phyloP scores from a whole-genome alignment of 306 rosid species.

The Herpetospermum pedunculosum region DNA sequence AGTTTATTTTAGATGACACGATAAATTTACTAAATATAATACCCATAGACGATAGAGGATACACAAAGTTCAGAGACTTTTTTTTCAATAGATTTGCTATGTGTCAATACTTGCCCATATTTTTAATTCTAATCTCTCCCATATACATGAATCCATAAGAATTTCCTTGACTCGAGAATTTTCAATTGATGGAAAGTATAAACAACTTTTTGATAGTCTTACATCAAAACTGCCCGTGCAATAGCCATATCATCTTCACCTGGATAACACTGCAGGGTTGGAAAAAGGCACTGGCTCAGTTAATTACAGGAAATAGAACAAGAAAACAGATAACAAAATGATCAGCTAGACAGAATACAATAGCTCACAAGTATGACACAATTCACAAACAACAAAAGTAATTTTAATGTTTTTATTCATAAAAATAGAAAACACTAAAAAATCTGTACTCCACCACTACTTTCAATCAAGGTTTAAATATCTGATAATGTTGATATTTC shows the following conservation, averaged over 20 bases:
- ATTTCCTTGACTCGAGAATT: neutral
- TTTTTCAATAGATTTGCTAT: neutral
- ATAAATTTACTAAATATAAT: no score
- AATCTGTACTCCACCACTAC: neutral
- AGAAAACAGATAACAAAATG: conserved; percentile 1
- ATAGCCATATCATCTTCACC: conserved; percentile 93
- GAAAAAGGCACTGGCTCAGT: conserved; percentile 18
- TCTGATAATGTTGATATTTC: neutral
- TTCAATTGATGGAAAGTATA: neutral
- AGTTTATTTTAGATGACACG: no score
- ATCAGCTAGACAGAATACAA: neutral
- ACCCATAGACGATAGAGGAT: no score
- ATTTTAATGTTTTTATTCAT: neutral
- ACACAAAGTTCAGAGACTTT: no score
- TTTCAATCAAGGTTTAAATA: neutral
- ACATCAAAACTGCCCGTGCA: conserved; percentile 81
- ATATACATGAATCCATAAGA: neutral
- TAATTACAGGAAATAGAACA: conserved; percentile 7
- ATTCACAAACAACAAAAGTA: neutral
- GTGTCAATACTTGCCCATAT: neutral
- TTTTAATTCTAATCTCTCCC: neutral
- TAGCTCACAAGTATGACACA: neutral
- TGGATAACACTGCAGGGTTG: conserved; percentile 73
- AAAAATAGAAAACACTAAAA: neutral
- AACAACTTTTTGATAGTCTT: conserved; percentile 9